Evolutionary conservation across 2,329 filamentous ascomycete species (phyloP), one percentile per base, ranked within the genome.

Genomic region (Stagonosporopsis tanaceti): DNA sequence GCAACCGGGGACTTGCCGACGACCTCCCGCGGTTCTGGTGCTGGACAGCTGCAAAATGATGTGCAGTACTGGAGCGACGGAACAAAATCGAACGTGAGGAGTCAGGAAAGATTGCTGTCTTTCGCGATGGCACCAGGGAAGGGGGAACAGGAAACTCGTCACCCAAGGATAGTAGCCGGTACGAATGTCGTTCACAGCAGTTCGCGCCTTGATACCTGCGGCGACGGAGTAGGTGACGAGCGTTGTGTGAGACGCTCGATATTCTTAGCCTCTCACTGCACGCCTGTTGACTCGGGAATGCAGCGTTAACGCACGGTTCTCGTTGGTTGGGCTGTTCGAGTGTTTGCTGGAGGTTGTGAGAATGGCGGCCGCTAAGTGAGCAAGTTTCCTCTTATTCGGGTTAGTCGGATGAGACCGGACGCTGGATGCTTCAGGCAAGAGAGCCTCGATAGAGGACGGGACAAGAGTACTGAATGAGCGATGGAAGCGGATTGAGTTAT

Each of bases 221-320:
- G 59, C 59, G 55, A 53, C 51, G 62, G 53, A 52, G 51, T 42
- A 50, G 47, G 56, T 41, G 50, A 50, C 57, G 55, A 35, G 50
- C 45, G 47, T 57, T 58, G 57, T 59, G 59, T 51, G 50, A 47
- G 50, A 50, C 50, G 45, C 45, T 44, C 39, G 50, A 61, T 32
- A 51, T 53, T 57, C 53, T 46, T 57, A 55, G 52, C 53, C 55
- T 61, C 55, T 61, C 53, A 53, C 51, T 55, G 56, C 41, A 55
- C 40, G 53, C 57, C 59, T 61, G 50, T 59, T 50, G 47, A 58
- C 50, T 58, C 58, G 55, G 60, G 54, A 5, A 24, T 47, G 55
- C 50, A 59, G 57, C 62, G 61, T 53, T 57, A 61, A 63, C 54
- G 62, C 61, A 63, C 62, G 60, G 61, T 56, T 47, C 51, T 63